Evolutionary conservation across 139 green algal genomes (phyloP).

Genomic region (Chlorella sp.): DNA sequence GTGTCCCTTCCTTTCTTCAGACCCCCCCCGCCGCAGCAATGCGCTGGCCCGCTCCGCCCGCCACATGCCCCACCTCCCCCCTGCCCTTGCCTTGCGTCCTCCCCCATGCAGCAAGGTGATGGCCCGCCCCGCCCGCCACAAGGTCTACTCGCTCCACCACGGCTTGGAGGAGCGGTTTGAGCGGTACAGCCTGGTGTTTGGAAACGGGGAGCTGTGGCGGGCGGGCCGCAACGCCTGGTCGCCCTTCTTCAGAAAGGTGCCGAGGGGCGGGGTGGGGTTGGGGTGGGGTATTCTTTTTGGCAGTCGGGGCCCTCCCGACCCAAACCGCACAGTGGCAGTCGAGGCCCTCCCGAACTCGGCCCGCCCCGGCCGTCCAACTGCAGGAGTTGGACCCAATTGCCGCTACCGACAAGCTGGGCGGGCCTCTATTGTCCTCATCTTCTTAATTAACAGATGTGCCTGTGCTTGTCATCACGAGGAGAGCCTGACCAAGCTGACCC

Average conservation of each 20-base stretch:
- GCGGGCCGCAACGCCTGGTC: neutral
- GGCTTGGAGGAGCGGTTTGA: neutral
- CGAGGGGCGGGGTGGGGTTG: too few relatives aligned
- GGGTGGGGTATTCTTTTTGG: neutral
- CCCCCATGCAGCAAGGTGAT: constrained; percentile 9
- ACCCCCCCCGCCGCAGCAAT: too few relatives aligned
- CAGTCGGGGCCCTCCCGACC: too few relatives aligned
- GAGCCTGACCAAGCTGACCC: too few relatives aligned
- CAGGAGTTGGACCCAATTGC: neutral
- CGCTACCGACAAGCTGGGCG: too few relatives aligned
- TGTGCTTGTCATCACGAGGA: too few relatives aligned
- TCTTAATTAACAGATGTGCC: too few relatives aligned
- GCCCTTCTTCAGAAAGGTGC: constrained; percentile 16
- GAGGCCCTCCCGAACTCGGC: too few relatives aligned
- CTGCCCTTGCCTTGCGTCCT: neutral
- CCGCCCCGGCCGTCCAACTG: neutral
- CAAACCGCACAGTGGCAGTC: too few relatives aligned
- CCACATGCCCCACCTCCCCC: neutral
- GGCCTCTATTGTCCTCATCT: too few relatives aligned
- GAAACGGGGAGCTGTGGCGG: constrained; percentile 1
- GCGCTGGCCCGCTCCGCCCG: too few relatives aligned
- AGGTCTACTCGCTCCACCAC: neutral
- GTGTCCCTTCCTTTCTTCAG: too few relatives aligned
- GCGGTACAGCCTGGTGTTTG: neutral
- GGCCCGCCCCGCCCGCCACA: neutral